Percentiles rank a stretch among this genome's conserved stretches.
Conservation (phyloP, 352 stramenopile genomes). For the Globisporangium camurandrum region DNA sequence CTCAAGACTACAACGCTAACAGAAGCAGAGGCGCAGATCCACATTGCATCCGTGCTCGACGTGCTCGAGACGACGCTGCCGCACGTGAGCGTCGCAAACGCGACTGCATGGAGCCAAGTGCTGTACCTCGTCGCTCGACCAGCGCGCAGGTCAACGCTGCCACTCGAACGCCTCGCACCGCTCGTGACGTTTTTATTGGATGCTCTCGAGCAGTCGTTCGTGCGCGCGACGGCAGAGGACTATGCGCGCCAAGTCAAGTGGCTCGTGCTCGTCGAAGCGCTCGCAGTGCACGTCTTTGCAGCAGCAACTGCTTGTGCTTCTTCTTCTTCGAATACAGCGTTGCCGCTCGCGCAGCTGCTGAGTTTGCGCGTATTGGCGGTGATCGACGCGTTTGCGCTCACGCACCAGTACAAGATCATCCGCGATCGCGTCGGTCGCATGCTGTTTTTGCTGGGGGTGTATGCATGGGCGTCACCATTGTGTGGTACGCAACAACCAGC, state of each 20-base stretch:
- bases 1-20: conserved; percentile 17
- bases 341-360: conserved; percentile 17
- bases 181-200: conserved; percentile 27
- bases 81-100: conserved; percentile 47
- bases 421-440: conserved; percentile 50
- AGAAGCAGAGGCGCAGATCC: conserved; percentile 10
- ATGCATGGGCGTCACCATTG: conserved; percentile 7
- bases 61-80: conserved; percentile 38
- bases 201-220: conserved; percentile 54
- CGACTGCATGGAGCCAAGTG: conserved; percentile 51
- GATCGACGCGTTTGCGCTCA: conserved; percentile 38
- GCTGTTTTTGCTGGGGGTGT: conserved; percentile 43
- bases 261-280: conserved; percentile 44
- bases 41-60: conserved; percentile 19
- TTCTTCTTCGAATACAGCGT: no score
- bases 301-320: conserved; percentile 5
- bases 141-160: conserved; percentile 13
- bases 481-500: no score
- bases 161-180: conserved; percentile 15
- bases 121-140: conserved; percentile 38
- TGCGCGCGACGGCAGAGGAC: conserved; percentile 44
- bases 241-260: conserved; percentile 74
- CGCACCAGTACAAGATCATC: conserved; percentile 78
- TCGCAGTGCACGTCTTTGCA: conserved; percentile 39
- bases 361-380: conserved; percentile 25